Conservation (phyloP, 495 filamentous ascomycete species). For the Neurospora sp. region DNA sequence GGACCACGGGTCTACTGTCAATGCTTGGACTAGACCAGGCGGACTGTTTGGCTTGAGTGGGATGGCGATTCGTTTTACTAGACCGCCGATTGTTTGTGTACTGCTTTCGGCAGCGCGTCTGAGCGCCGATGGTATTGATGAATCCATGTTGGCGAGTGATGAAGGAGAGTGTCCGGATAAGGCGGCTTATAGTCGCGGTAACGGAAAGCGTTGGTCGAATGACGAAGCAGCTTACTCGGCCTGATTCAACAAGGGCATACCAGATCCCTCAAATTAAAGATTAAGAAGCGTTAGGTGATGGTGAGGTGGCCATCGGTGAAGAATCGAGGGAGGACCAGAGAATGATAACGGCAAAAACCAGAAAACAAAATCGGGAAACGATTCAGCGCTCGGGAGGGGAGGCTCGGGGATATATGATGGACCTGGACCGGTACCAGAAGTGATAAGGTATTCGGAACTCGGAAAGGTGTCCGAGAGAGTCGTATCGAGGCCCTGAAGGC, state of each 20-base stretch:
- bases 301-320: constrained; percentile 16
- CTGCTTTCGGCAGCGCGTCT: constrained; percentile 12
- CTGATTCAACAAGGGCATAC: constrained; percentile 11
- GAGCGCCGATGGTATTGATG: constrained; percentile 12
- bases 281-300: constrained; percentile 18
- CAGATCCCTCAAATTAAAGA: constrained; percentile 31
- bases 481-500: not conserved
- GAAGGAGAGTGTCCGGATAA: not conserved
- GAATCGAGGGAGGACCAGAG: constrained; percentile 9
- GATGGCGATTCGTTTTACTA: constrained; percentile 67
- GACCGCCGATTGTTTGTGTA: constrained; percentile 22
- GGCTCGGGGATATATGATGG: constrained; percentile 2
- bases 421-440: not conserved
- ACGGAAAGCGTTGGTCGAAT: not conserved
- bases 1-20: constrained; percentile 66
- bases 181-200: not conserved
- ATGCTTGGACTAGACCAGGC: constrained; percentile 58
- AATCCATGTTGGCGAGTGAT: constrained; percentile 16
- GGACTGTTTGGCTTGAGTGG: constrained; percentile 60
- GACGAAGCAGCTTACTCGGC: not conserved
- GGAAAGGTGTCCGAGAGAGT: constrained; percentile 4
- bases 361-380: not conserved
- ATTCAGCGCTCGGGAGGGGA: not conserved
- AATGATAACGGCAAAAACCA: not conserved
- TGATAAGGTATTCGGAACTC: not conserved